Evolutionary conservation across 2,329 filamentous ascomycete genomes (phyloP), one percentile per base, ranked within the genome.

Genomic region (Penicillium janthinellum): DNA sequence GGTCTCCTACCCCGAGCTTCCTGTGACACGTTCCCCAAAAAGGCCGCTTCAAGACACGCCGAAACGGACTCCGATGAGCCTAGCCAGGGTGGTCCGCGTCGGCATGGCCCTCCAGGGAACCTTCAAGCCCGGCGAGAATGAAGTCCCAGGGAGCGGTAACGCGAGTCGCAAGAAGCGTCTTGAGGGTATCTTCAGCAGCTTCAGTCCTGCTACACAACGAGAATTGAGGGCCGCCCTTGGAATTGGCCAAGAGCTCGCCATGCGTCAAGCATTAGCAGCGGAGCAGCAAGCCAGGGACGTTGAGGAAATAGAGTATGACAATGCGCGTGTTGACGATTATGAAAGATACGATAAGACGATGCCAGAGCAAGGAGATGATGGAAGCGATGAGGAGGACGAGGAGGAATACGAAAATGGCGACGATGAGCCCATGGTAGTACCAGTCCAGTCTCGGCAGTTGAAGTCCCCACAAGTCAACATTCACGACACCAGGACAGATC

Each of bases 211-310:
- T 3, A 77, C 74, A 20, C 71, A 74, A 64, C 71, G 75, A 61
- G 75, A 79, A 61, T 58, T 81, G 57, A 38, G 51, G 22, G 51
- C 37, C 48, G 77, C 75, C 31, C 66, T 81, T 47, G 69, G 74
- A 10, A 73, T 81, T 62, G 79, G 76, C 8, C 77, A 81, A 61
- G 71, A 77, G 57, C 70, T 81, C 54, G 78, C 75, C 11, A 78
- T 73, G 62, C 69, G 72, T 47, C 72, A 72, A 47, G 67, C 64
- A 54, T 54, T 64, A 39, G 53, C 59, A 45, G 51, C 51, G 15
- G 52, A 58, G 44, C 37, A 55, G 14, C 28, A n/a, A 35, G 8
- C 5, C 5, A 39, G 25, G 42, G 56, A 59, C 41, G 47, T 20
- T 50, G 31, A 59, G 4, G 41, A 39, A 17, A 17, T 37, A 17